Percentiles rank a stretch among this genome's conserved stretches.
Conservation (phyloP, 257 asterid species). For the Galeopsis tetrahit region DNA sequence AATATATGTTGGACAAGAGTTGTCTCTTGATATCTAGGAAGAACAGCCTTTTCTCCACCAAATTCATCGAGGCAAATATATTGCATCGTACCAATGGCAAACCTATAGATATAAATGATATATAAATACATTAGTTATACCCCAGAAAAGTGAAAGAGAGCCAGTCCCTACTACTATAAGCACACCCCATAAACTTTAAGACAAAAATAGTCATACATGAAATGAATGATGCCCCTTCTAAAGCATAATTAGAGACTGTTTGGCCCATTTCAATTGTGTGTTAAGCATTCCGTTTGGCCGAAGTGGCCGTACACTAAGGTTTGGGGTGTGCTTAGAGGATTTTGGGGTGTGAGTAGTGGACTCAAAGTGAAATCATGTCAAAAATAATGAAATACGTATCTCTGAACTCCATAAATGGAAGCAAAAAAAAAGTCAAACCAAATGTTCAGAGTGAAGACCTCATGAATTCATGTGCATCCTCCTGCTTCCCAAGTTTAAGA, state of each 20-base stretch:
- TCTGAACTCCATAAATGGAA: slow-evolving; percentile 7
- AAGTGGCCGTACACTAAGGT: too few relatives aligned
- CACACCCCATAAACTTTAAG: too few relatives aligned
- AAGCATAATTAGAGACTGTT: too few relatives aligned
- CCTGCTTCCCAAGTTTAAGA: slow-evolving; percentile 83
- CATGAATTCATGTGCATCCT: slow-evolving; percentile 97
- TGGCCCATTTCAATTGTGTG: too few relatives aligned
- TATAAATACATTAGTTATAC: slow-evolving; percentile 23
- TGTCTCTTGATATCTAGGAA: slow-evolving; percentile 75
- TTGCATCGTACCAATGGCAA: slow-evolving; percentile 94
- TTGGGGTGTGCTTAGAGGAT: too few relatives aligned
- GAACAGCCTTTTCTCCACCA: slow-evolving; percentile 89
- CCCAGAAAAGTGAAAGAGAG: neutral
- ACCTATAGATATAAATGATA: slow-evolving; percentile 48
- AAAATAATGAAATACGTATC: neutral
- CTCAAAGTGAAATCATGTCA: neutral
- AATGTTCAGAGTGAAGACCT: slow-evolving; percentile 48
- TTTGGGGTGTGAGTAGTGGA: too few relatives aligned
- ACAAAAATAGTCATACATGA: too few relatives aligned
- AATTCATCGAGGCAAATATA: slow-evolving; percentile 83
- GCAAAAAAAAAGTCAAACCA: slow-evolving; percentile 15
- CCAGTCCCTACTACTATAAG: too few relatives aligned
- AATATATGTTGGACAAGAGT: slow-evolving; percentile 92
- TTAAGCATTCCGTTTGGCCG: too few relatives aligned
- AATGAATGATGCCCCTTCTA: too few relatives aligned